Evolutionary conservation across 2,329 filamentous ascomycete genomes (phyloP).

Genomic region (Chaetomiaceae sp.): DNA sequence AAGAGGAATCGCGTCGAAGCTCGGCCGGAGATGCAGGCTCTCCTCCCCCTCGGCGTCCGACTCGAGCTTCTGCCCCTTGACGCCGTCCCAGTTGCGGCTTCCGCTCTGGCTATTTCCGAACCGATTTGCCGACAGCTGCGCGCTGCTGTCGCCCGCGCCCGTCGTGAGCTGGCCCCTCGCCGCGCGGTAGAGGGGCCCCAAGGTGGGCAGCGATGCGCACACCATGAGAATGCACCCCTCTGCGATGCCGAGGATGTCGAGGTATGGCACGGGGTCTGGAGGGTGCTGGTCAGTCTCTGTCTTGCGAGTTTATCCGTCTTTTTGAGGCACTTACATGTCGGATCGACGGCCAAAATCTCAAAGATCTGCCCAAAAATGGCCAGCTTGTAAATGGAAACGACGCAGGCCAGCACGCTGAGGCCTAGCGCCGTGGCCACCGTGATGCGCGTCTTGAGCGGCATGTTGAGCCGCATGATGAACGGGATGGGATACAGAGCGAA

Average conservation of each 20-base stretch:
- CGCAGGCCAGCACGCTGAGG: slow-evolving; percentile 6
- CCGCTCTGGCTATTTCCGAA: not conserved
- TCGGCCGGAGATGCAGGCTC: slow-evolving; percentile 12
- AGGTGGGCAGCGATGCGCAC: slow-evolving; percentile 8
- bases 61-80: slow-evolving; percentile 5
- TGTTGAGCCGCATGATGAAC: slow-evolving; percentile 17
- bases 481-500: slow-evolving; percentile 13
- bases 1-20: slow-evolving; percentile 12
- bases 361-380: slow-evolving; percentile 14
- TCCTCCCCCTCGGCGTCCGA: not conserved
- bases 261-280: slow-evolving; percentile 14
- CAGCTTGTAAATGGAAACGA: slow-evolving; percentile 15
- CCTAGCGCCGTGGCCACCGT: slow-evolving; percentile 4
- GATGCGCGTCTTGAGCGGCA: slow-evolving; percentile 11
- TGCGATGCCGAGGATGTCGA: slow-evolving; percentile 14
- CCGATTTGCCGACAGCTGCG: not conserved
- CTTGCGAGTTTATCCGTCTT: not conserved
- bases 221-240: slow-evolving; percentile 11
- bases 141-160: not conserved
- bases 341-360: slow-evolving; percentile 6
- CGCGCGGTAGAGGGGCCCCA: slow-evolving; percentile 2
- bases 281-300: not conserved
- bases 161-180: not conserved
- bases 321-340: slow-evolving; percentile 4
- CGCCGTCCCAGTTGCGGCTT: not conserved